Evolutionary conservation across 2,329 filamentous ascomycete genomes (phyloP).

Genomic region (Microsporum audouinii): DNA sequence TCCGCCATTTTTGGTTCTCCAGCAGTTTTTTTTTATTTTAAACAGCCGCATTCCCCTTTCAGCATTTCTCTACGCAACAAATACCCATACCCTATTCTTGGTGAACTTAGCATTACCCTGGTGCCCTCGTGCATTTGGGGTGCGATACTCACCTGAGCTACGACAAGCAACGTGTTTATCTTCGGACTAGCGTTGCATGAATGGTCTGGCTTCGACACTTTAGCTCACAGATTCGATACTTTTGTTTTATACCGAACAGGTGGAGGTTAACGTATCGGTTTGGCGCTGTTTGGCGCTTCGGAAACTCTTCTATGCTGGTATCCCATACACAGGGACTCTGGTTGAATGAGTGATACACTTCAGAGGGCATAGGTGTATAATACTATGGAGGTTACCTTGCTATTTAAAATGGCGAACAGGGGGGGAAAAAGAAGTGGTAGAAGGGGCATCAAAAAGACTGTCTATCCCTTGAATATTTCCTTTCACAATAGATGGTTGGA

Average conservation of each 20-base stretch:
- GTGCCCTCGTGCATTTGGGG: background rate
- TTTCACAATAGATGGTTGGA: background rate
- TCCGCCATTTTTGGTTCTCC: background rate
- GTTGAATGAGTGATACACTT: background rate
- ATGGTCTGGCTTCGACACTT: background rate
- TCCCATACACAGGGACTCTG: background rate
- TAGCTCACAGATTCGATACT: background rate
- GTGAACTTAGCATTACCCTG: background rate
- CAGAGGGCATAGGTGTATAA: background rate
- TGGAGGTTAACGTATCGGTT: background rate
- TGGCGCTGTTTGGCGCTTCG: background rate
- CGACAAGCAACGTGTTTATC: background rate
- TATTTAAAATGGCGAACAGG: background rate
- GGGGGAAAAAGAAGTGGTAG: conserved; percentile 1
- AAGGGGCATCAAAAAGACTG: background rate
- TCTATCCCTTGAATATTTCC: background rate
- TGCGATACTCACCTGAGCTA: background rate
- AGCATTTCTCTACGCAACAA: background rate
- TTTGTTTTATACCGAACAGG: background rate
- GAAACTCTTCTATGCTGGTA: too few relatives aligned
- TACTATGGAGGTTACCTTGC: background rate
- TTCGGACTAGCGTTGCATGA: background rate
- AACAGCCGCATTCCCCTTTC: background rate
- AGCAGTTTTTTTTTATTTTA: background rate
- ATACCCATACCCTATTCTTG: background rate